Evolutionary conservation across 2,329 filamentous ascomycete genomes (phyloP), one percentile per base, ranked within the genome.

Genomic region (Aspergillus spinulosporus): DNA sequence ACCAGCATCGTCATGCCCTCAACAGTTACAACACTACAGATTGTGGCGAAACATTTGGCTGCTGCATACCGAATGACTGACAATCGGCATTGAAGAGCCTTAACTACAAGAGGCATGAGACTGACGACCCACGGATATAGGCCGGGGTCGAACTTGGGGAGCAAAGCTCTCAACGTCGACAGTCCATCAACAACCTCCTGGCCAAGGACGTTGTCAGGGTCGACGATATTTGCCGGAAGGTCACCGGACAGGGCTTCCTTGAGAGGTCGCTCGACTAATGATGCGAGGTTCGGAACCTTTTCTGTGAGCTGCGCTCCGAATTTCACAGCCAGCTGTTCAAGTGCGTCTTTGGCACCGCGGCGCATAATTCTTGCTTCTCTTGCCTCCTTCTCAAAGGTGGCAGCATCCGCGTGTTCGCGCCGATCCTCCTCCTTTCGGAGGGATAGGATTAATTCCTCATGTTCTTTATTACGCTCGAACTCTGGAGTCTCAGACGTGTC

Each of bases 401-500:
- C 91, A 28, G 91, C 90, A 76, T 97, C 93, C 1, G 89, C 85
- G 66, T 97, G 92, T 65, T 99, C 94, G 62, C 92, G 88, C 44
- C 94, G 84, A 68, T 99, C 94, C 74, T 99, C 94, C 70, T 99
- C 94, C 75, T 99, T 99, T 64, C 93, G 90, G 73, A 99, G 86
- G 0, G 94, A 97, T n/a, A 99, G 77, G 55, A 99, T 94, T 11
- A 88, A 88, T 61, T 87, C 86, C 45, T 88, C 89, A 67, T 95
- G 88, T 43, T 80, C 73, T 1, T 88, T 89, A 67, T 97, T 94
- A 29, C 89, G 87, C 3, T 88, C 85, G 71, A 97, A 97, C 68
- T 97, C 94, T 0, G 94, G 94, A 0, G 95, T 99, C 73, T 99
- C 95, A 0, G 94, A 93, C 1, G 95, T 96, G 71, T 99, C 94